Percentiles rank a stretch among this genome's conserved stretches.
phyloP scores from a whole-genome alignment of 306 rosid genomes.

The Ceratonia siliqua region DNA sequence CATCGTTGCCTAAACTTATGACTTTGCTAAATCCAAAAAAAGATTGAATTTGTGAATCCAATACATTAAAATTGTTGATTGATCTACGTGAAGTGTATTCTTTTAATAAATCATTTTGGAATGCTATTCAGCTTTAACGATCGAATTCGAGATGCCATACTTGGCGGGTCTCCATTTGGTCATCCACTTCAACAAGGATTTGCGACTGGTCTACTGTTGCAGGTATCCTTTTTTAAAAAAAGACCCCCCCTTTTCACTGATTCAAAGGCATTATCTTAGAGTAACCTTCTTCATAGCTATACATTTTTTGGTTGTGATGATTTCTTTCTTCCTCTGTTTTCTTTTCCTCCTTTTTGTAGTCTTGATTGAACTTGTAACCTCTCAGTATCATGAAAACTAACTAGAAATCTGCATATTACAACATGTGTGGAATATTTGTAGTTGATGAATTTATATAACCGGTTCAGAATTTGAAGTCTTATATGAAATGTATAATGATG shows the following conservation, averaged over 20 bases:
- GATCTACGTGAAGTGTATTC: slow-evolving; percentile 18
- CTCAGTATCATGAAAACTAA: slow-evolving; percentile 3
- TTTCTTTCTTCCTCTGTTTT: slow-evolving; percentile 22
- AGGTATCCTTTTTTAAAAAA: slow-evolving; percentile 59
- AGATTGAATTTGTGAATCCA: neutral
- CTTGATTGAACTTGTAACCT: neutral
- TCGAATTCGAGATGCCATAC: slow-evolving; percentile 89
- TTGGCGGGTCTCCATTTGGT: slow-evolving; percentile 99
- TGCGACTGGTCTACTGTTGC: slow-evolving; percentile 76
- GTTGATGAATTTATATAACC: neutral
- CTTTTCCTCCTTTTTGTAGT: neutral
- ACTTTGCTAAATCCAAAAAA: slow-evolving; percentile 15
- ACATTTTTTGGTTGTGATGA: neutral
- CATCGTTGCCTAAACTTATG: slow-evolving; percentile 9
- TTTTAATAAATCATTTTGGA: slow-evolving; percentile 32
- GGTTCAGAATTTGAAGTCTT: neutral
- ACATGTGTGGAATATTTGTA: neutral
- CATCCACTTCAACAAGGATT: slow-evolving; percentile 98
- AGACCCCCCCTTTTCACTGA: neutral
- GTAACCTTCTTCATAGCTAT: neutral
- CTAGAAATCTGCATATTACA: neutral
- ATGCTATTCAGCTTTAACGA: slow-evolving; percentile 73
- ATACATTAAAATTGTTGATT: slow-evolving; percentile 2
- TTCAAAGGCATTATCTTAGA: slow-evolving; percentile 21
- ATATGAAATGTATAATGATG: neutral